A percentile compares a stretch with the other conserved stretches of the same genome.
Evolutionary conservation across 495 filamentous ascomycete genomes (phyloP).

Genomic region (Tuber brumale): DNA sequence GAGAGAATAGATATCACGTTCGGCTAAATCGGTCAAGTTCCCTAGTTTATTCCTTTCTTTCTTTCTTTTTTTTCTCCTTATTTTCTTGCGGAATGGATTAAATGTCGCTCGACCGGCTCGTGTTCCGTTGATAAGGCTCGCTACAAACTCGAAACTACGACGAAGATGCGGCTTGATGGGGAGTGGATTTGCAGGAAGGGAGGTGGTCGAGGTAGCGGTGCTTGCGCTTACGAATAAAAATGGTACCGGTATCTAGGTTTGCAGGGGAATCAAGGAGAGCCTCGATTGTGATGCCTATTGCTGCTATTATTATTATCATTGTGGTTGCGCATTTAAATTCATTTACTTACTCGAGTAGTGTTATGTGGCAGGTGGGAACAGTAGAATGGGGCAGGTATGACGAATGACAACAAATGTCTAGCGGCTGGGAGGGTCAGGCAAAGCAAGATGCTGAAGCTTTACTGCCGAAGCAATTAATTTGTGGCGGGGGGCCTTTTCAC

Average conservation of each 20-base stretch:
- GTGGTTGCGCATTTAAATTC: background rate
- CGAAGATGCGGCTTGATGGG: background rate
- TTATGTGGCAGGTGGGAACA: background rate
- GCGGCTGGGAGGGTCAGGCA: background rate
- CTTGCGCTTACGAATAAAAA: background rate
- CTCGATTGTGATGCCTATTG: background rate
- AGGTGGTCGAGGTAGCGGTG: background rate
- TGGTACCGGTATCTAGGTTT: background rate
- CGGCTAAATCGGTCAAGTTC: background rate
- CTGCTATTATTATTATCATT: background rate
- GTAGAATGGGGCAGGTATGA: background rate
- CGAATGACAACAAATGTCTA: background rate
- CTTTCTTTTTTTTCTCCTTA: background rate
- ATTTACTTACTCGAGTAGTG: background rate
- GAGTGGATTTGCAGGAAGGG: background rate
- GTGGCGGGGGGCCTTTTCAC: background rate
- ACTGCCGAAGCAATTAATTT: background rate
- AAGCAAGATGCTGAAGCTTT: background rate
- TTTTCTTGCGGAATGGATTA: background rate
- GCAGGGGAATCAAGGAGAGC: background rate
- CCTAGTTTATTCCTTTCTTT: background rate
- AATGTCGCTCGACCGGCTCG: background rate
- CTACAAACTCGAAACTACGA: background rate
- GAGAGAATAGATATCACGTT: background rate
- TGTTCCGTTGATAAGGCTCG: background rate